A percentile compares a stretch with the other conserved stretches of the same genome.
phyloP scores from a whole-genome alignment of 78 protist species.

The Cavenderia fasciculata region DNA sequence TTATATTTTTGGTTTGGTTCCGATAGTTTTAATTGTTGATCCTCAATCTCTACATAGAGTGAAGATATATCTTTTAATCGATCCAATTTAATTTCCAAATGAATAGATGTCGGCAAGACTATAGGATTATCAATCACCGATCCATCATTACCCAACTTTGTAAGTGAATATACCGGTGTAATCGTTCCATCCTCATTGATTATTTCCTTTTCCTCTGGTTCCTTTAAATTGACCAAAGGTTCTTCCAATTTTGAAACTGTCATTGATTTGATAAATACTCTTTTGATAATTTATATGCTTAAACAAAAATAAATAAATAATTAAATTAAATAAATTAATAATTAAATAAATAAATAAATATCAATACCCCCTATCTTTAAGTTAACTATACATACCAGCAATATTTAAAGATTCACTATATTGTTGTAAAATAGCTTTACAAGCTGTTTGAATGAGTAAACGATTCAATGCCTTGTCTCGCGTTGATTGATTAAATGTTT shows the following conservation, averaged over 20 bases:
- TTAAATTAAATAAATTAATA: neutral
- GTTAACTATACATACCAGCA: neutral
- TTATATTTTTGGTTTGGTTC: neutral
- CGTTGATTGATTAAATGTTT: constrained; percentile 31
- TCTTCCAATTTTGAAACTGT: neutral
- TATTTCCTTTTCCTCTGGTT: constrained; percentile 27
- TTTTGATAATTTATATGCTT: constrained; percentile 17
- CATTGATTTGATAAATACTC: constrained; percentile 6
- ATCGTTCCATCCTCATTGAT: neutral
- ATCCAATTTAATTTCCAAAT: neutral
- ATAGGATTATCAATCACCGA: constrained; percentile 5
- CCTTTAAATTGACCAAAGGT: neutral
- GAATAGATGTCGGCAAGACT: constrained; percentile 4
- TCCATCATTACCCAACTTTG: neutral
- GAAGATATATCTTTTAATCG: constrained; percentile 10
- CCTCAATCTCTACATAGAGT: constrained; percentile 25
- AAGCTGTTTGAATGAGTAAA: constrained; percentile 24
- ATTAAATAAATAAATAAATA: too few relatives aligned
- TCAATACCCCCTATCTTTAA: too few relatives aligned
- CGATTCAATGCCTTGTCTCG: neutral
- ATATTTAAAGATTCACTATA: constrained; percentile 36
- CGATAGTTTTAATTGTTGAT: neutral
- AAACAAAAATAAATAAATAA: neutral
- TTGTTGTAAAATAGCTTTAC: constrained; percentile 19
- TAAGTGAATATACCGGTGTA: neutral